These are phyloP conservation scores for Psilocybe tampanensis DNA, from an alignment of 768 basidiomycete species.

Conservation along the genomic window DNA sequence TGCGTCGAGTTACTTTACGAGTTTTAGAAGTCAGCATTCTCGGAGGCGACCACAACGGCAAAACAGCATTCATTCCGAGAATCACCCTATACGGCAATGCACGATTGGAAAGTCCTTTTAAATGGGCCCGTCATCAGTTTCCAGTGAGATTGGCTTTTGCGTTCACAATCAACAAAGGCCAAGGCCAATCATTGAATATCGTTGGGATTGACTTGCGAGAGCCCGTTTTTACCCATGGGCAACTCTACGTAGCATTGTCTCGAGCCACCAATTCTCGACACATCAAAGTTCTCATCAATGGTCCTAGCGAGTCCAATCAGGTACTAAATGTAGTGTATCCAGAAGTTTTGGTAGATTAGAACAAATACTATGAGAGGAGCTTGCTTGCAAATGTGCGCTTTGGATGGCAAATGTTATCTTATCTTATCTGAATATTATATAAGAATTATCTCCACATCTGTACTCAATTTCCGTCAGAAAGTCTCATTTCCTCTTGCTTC, in stretches of 20 bases:
- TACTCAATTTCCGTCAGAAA: too few relatives aligned
- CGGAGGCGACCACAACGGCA: conserved; percentile 36
- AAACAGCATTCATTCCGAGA: conserved; percentile 39
- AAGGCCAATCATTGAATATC: conserved; percentile 44
- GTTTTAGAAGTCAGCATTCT: conserved; percentile 39
- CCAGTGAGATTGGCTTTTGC: conserved; percentile 48
- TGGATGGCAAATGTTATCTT: too few relatives aligned
- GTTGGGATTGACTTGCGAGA: conserved; percentile 7
- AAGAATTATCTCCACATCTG: too few relatives aligned
- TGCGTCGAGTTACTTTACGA: conserved; percentile 23
- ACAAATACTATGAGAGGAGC: too few relatives aligned
- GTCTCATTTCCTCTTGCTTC: too few relatives aligned
- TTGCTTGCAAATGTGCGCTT: too few relatives aligned
- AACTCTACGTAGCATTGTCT: conserved; percentile 29
- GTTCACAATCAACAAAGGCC: conserved; percentile 50
- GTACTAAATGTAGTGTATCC: conserved; percentile 3
- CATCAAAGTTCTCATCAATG: conserved; percentile 1
- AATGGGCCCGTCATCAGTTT: conserved; percentile 38
- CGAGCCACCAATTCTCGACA: background rate
- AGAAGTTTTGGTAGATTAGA: background rate
- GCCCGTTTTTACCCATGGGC: conserved; percentile 44
- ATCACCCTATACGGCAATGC: conserved; percentile 34
- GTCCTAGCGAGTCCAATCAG: background rate
- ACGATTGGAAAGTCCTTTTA: conserved; percentile 27
- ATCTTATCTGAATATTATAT: too few relatives aligned